A percentile compares a stretch with the other conserved stretches of the same genome.
These are phyloP conservation scores for Geosiphon pyriformis DNA, from an alignment of 192 early-diverging fungal species.

Conservation along the genomic window DNA sequence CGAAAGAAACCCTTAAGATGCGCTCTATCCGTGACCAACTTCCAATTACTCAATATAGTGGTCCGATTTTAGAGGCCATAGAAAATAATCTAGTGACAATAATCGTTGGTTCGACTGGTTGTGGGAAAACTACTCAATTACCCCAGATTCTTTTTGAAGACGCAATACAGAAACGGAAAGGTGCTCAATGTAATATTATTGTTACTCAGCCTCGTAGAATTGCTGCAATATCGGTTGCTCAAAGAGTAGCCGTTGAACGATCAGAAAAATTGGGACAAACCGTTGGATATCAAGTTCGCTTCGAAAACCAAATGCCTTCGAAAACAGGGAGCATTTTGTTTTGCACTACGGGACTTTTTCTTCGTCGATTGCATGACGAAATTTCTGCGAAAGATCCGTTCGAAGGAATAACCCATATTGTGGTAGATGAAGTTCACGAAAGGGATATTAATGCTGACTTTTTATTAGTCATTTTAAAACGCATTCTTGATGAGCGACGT, in stretches of 20 bases:
- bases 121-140: slow-evolving; percentile 61
- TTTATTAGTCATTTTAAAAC: slow-evolving; percentile 37
- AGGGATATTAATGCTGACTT: slow-evolving; percentile 46
- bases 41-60: slow-evolving; percentile 37
- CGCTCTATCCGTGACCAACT: slow-evolving; percentile 27
- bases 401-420: slow-evolving; percentile 50
- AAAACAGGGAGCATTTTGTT: slow-evolving; percentile 44
- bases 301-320: slow-evolving; percentile 34
- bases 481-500: slow-evolving; percentile 42
- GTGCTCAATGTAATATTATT: slow-evolving; percentile 39
- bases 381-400: slow-evolving; percentile 43
- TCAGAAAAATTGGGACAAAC: slow-evolving; percentile 38
- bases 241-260: slow-evolving; percentile 47
- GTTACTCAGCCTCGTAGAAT: slow-evolving; percentile 66
- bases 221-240: slow-evolving; percentile 68
- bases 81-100: slow-evolving; percentile 41
- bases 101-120: slow-evolving; percentile 46
- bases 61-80: slow-evolving; percentile 29
- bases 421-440: slow-evolving; percentile 51
- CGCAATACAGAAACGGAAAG: slow-evolving; percentile 35
- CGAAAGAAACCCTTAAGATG: slow-evolving; percentile 24
- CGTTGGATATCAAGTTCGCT: slow-evolving; percentile 42
- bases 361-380: slow-evolving; percentile 50
- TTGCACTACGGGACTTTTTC: slow-evolving; percentile 66
- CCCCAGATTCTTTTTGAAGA: slow-evolving; percentile 67